Evolutionary conservation across 2,329 filamentous ascomycete genomes (phyloP).

Genomic region (Cadophora gregata): DNA sequence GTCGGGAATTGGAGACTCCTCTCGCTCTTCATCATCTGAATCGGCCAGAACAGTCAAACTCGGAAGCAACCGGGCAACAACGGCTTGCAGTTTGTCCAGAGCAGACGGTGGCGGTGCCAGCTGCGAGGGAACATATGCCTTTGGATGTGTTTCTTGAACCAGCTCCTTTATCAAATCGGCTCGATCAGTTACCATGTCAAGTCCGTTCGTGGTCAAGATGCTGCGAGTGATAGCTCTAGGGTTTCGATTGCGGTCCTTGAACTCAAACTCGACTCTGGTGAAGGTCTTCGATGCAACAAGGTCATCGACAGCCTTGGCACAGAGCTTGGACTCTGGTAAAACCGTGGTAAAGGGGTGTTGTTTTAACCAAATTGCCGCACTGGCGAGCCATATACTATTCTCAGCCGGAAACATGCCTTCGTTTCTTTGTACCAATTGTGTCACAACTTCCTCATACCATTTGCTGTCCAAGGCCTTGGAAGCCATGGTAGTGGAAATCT

Average conservation of each 20-base stretch:
- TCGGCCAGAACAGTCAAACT: neutral
- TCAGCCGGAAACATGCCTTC: conserved; percentile 41
- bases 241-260: conserved; percentile 25
- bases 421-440: conserved; percentile 35
- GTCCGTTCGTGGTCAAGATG: conserved; percentile 31
- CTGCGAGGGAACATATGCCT: conserved; percentile 38
- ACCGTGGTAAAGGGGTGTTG: conserved; percentile 27
- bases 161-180: conserved; percentile 33
- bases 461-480: conserved; percentile 15
- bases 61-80: conserved; percentile 18
- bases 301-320: conserved; percentile 35
- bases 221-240: conserved; percentile 24
- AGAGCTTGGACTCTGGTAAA: conserved; percentile 39
- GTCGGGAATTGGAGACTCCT: neutral
- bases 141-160: conserved; percentile 35
- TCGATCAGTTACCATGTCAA: conserved; percentile 20
- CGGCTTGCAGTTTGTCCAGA: conserved; percentile 31
- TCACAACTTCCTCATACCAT: conserved; percentile 30
- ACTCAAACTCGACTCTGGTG: conserved; percentile 23
- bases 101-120: conserved; percentile 36
- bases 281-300: conserved; percentile 35
- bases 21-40: neutral
- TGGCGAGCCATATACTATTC: conserved; percentile 41
- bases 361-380: conserved; percentile 40
- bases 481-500: neutral